Conservation (phyloP, 2,329 filamentous ascomycete species). For the Fusarium vanettenii region DNA sequence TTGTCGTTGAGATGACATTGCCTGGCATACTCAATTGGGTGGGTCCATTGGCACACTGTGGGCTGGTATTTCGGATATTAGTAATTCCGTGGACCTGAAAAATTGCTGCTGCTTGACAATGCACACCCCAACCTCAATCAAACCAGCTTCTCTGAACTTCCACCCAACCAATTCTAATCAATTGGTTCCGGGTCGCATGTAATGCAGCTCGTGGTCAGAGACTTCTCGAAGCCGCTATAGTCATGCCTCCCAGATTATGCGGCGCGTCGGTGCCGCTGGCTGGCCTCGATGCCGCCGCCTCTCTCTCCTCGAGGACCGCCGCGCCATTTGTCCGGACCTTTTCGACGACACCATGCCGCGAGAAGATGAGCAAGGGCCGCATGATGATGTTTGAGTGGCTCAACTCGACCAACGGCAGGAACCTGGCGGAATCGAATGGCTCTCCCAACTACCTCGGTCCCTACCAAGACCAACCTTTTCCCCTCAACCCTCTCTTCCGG, state of each 20-base stretch:
- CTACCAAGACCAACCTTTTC: slow-evolving; percentile 71
- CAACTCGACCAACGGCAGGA: slow-evolving; percentile 39
- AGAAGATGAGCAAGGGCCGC: slow-evolving; percentile 52
- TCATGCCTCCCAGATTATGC: slow-evolving; percentile 50
- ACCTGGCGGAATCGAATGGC: slow-evolving; percentile 39
- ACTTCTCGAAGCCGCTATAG: slow-evolving; percentile 31
- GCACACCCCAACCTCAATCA: slow-evolving; percentile 23
- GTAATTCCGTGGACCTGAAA: slow-evolving; percentile 34
- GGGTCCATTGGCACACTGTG: neutral
- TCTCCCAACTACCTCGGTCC: slow-evolving; percentile 54
- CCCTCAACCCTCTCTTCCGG: slow-evolving; percentile 76
- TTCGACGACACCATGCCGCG: slow-evolving; percentile 53
- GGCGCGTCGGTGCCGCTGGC: slow-evolving; percentile 45
- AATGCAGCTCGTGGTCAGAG: slow-evolving; percentile 36
- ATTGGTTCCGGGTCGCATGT: slow-evolving; percentile 40
- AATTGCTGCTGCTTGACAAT: slow-evolving; percentile 30
- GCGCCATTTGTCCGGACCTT: slow-evolving; percentile 48
- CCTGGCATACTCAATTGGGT: neutral
- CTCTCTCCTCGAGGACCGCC: slow-evolving; percentile 19
- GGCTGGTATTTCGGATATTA: slow-evolving; percentile 2
- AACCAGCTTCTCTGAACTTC: slow-evolving; percentile 22
- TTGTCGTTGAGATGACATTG: neutral
- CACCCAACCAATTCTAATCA: slow-evolving; percentile 39
- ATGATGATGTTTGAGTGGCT: slow-evolving; percentile 55
- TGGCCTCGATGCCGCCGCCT: slow-evolving; percentile 44